Percentiles rank a stretch among this genome's conserved stretches.
Evolutionary conservation across 345 rosid species (phyloP).

Genomic region (Microthlaspi erraticum): DNA sequence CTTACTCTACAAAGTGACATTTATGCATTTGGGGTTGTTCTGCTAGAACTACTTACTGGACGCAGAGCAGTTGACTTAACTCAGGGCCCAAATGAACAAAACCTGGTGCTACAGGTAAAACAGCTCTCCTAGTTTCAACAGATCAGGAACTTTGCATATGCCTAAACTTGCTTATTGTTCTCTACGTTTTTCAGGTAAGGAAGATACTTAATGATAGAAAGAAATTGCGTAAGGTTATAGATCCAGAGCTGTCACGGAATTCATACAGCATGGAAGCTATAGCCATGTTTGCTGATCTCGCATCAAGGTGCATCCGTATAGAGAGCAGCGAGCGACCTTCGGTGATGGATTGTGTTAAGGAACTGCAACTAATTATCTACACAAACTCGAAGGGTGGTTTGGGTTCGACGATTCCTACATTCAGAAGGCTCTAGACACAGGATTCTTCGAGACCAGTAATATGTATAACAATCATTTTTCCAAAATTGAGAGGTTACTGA

Average conservation of each 20-base stretch:
- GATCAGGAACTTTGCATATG: constrained; percentile 10
- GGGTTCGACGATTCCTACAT: constrained; percentile 56
- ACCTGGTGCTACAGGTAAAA: constrained; percentile 88
- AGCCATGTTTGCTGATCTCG: constrained; percentile 89
- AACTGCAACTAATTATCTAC: constrained; percentile 72
- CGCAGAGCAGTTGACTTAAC: constrained; percentile 91
- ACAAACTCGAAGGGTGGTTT: constrained; percentile 76
- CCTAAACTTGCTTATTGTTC: constrained; percentile 26
- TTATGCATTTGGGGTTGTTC: constrained; percentile 97
- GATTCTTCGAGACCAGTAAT: constrained; percentile 33
- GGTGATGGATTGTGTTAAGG: constrained; percentile 81
- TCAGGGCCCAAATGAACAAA: constrained; percentile 87
- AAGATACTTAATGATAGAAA: constrained; percentile 76
- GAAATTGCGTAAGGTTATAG: constrained; percentile 79
- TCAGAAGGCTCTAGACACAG: constrained; percentile 57
- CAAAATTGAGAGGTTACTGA: constrained; percentile 28
- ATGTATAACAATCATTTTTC: constrained; percentile 20
- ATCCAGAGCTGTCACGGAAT: constrained; percentile 74
- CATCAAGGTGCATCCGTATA: constrained; percentile 87
- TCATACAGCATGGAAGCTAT: constrained; percentile 81
- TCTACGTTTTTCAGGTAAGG: constrained; percentile 66
- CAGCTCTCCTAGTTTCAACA: constrained; percentile 11
- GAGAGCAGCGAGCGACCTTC: constrained; percentile 90
- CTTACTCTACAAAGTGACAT: constrained; percentile 96
- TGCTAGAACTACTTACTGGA: constrained; percentile 91